Evolutionary conservation across 768 basidiomycete genomes (phyloP).

Genomic region (Boletus huronensis): DNA sequence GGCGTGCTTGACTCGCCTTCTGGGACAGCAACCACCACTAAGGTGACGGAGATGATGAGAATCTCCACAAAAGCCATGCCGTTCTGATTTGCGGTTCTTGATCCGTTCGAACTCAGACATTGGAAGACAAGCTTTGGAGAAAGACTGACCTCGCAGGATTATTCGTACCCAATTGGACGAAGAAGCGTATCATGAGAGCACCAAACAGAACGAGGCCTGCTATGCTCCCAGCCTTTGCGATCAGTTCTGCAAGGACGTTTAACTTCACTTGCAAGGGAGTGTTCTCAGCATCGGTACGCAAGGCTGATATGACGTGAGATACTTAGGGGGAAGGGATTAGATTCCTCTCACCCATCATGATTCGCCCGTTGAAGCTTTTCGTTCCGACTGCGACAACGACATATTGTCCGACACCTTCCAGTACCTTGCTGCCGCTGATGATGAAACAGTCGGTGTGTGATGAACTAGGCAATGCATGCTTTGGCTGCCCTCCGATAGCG

Average conservation of each 20-base stretch:
- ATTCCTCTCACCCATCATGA: slow-evolving; percentile 83
- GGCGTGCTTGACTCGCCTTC: slow-evolving; percentile 48
- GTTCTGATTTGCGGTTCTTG: slow-evolving; percentile 70
- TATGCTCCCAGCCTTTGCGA: slow-evolving; percentile 83
- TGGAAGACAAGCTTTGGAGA: neutral
- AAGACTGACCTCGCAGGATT: slow-evolving; percentile 51
- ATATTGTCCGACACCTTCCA: slow-evolving; percentile 92
- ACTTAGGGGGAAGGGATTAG: neutral
- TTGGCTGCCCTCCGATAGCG: slow-evolving; percentile 23
- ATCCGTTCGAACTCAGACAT: slow-evolving; percentile 6
- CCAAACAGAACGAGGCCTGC: slow-evolving; percentile 81
- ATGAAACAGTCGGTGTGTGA: slow-evolving; percentile 88
- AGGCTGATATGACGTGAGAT: slow-evolving; percentile 45
- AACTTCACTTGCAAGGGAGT: slow-evolving; percentile 94
- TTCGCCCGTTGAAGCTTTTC: slow-evolving; percentile 92
- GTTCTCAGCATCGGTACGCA: slow-evolving; percentile 81
- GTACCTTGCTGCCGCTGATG: slow-evolving; percentile 86
- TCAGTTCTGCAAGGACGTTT: slow-evolving; percentile 90
- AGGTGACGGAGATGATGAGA: slow-evolving; percentile 89
- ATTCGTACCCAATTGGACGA: slow-evolving; percentile 73
- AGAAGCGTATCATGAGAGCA: slow-evolving; percentile 90
- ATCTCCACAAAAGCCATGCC: slow-evolving; percentile 91
- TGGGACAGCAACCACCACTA: slow-evolving; percentile 87
- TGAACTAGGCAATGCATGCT: slow-evolving; percentile 7
- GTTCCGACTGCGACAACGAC: slow-evolving; percentile 90